A percentile compares a stretch with the other conserved stretches of the same genome.
phyloP scores from a whole-genome alignment of 441 rosid genomes.

The Isatis lusitanica region DNA sequence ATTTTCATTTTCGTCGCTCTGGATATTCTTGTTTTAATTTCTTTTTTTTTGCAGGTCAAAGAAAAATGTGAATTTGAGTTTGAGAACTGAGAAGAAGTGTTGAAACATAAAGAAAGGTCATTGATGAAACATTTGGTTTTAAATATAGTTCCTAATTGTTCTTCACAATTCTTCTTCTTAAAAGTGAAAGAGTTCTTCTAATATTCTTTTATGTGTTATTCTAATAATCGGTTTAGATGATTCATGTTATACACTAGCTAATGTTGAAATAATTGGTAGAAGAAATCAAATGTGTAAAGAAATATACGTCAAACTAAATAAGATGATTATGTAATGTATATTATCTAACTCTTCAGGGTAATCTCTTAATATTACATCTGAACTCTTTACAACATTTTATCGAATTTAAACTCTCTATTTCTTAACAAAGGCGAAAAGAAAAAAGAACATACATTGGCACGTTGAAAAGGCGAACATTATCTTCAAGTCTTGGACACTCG shows the following conservation, averaged over 20 bases:
- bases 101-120: too few relatives aligned
- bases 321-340: neutral
- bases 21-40: too few relatives aligned
- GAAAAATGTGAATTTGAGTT: too few relatives aligned
- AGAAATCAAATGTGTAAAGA: neutral
- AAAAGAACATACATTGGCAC: neutral
- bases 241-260: neutral
- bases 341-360: neutral
- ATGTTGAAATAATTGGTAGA: neutral
- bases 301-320: neutral
- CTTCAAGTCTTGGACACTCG: slow-evolving; percentile 39
- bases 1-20: too few relatives aligned
- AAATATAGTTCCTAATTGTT: too few relatives aligned
- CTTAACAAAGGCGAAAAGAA: neutral
- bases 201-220: too few relatives aligned
- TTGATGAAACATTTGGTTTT: too few relatives aligned
- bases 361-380: neutral
- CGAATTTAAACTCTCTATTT: neutral
- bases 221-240: neutral
- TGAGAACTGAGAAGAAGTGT: too few relatives aligned
- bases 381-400: neutral
- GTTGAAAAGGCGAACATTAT: neutral
- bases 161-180: too few relatives aligned
- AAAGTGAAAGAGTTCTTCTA: too few relatives aligned
- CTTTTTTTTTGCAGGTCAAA: too few relatives aligned